phyloP scores from a whole-genome alignment of 2,329 filamentous ascomycete genomes.

The Aspergillus sp. region DNA sequence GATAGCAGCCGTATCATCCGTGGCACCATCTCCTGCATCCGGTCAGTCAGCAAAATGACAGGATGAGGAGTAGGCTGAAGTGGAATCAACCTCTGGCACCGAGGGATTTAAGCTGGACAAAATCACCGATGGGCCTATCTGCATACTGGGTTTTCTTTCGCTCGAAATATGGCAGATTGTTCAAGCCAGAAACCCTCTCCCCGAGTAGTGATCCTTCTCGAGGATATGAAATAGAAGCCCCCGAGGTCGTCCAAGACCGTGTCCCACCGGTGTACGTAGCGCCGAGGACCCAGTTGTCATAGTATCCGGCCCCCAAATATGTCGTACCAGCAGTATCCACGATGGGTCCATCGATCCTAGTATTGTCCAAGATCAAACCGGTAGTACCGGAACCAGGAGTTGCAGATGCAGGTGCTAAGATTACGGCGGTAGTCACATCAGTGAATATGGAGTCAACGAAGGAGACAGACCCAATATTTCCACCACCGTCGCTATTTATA shows the following conservation, averaged over 20 bases:
- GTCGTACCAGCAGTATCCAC: slow-evolving; percentile 1
- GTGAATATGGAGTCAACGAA: slow-evolving; percentile 50
- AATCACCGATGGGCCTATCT: neutral
- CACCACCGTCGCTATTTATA: slow-evolving; percentile 45
- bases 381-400: slow-evolving; percentile 5
- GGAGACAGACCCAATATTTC: slow-evolving; percentile 52
- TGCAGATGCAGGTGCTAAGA: neutral
- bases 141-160: slow-evolving; percentile 6
- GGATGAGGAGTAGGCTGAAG: neutral
- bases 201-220: slow-evolving; percentile 1
- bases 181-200: neutral
- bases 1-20: slow-evolving; percentile 9
- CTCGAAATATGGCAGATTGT: slow-evolving; percentile 4
- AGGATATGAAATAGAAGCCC: neutral
- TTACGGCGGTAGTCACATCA: neutral
- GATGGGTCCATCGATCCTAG: slow-evolving; percentile 2
- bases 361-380: slow-evolving; percentile 5
- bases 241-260: slow-evolving; percentile 2
- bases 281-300: slow-evolving; percentile 4
- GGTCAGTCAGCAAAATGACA: neutral
- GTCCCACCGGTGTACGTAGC: neutral
- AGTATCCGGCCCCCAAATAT: neutral
- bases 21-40: neutral
- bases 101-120: slow-evolving; percentile 6
- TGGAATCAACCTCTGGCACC: neutral